These are phyloP conservation scores for Glycine tomentella DNA, from an alignment of 306 rosid species.

Conservation along the genomic window DNA sequence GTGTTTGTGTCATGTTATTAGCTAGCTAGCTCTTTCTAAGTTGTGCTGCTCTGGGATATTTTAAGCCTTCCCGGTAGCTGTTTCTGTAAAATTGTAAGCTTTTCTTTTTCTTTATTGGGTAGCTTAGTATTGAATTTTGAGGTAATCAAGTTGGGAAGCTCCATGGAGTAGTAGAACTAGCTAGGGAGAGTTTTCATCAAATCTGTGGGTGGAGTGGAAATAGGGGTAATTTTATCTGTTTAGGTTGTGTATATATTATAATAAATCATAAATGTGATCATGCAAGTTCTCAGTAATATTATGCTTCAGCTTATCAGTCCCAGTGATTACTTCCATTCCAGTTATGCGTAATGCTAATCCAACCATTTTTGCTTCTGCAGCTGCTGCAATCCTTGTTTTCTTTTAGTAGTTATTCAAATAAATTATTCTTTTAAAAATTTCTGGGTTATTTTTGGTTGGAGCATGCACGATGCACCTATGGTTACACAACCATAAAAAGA, in stretches of 20 bases:
- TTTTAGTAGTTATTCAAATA: background rate
- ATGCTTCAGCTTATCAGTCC: conserved; percentile 22
- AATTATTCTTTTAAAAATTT: background rate
- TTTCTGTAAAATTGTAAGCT: conserved; percentile 53
- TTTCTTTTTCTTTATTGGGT: conserved; percentile 4
- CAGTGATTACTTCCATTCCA: background rate
- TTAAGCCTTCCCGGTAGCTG: conserved; percentile 62
- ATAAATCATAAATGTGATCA: conserved; percentile 45
- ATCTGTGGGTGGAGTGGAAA: conserved; percentile 12
- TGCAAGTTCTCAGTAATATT: conserved; percentile 38
- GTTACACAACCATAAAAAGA: background rate
- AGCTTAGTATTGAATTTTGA: conserved; percentile 54
- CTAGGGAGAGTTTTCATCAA: conserved; percentile 45
- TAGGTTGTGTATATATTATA: conserved; percentile 39
- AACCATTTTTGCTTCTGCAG: too few species aligned
- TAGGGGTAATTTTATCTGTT: conserved; percentile 27
- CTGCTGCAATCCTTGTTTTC: background rate
- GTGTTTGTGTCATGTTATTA: background rate
- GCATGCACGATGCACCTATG: background rate
- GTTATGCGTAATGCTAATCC: too few species aligned
- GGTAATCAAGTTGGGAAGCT: conserved; percentile 51
- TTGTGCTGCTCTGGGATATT: conserved; percentile 63
- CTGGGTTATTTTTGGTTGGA: conserved; percentile 13
- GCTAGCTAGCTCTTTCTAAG: conserved; percentile 24
- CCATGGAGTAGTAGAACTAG: conserved; percentile 47